Conservation (phyloP, 2,329 filamentous ascomycete species). For the Pseudogymnoascus sp. region DNA sequence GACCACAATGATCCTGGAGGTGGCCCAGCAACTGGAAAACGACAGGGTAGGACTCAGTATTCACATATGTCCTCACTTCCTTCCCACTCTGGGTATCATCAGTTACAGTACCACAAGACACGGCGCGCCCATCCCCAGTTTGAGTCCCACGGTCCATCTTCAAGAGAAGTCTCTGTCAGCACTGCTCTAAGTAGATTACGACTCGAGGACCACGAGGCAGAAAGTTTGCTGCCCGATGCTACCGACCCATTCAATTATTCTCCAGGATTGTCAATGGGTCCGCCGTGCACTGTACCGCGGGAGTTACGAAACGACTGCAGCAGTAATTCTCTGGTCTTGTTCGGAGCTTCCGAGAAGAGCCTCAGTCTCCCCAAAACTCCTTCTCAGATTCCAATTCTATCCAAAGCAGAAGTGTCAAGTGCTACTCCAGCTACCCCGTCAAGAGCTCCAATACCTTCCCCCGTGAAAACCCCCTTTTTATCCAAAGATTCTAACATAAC, state of each 20-base stretch:
- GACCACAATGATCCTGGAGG: constrained; percentile 28
- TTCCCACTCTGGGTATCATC: constrained; percentile 13
- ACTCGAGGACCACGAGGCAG: constrained; percentile 19
- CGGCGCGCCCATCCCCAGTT: not conserved
- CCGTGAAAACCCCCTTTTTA: constrained; percentile 48
- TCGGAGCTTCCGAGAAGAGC: constrained; percentile 12
- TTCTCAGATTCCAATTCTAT: constrained; percentile 28
- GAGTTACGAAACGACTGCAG: constrained; percentile 19
- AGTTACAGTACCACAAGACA: not conserved
- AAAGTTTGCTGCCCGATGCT: not conserved
- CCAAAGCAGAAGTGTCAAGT: constrained; percentile 21
- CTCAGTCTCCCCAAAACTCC: constrained; percentile 24
- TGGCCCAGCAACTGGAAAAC: constrained; percentile 31
- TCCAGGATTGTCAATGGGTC: not conserved
- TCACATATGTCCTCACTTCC: constrained; percentile 24
- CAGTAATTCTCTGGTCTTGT: constrained; percentile 24
- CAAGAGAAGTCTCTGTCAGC: constrained; percentile 32
- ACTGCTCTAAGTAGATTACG: constrained; percentile 30
- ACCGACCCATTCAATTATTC: not conserved
- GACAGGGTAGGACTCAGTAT: constrained; percentile 44
- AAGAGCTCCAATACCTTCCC: constrained; percentile 34
- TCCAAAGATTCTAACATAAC: constrained; percentile 67
- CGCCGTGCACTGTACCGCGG: constrained; percentile 14
- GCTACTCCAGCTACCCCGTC: constrained; percentile 28
- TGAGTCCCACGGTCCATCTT: constrained; percentile 22